Conservation (phyloP, 2,329 filamentous ascomycete species). For the Venturia asperata region DNA sequence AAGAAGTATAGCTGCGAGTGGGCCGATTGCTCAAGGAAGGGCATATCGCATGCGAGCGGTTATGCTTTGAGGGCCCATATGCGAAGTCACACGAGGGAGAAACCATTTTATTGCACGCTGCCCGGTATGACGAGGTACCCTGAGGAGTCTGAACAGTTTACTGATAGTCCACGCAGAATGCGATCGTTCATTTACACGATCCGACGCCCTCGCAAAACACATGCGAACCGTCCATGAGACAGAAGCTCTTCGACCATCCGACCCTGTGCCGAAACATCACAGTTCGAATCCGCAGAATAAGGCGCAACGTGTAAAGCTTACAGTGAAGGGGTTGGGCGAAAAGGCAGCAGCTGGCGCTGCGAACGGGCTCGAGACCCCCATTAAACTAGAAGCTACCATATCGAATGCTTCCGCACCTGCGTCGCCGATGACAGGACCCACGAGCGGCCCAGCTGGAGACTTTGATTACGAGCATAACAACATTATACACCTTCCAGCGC, state of each 20-base stretch:
- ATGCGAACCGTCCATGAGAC: slow-evolving; percentile 99
- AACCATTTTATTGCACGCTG: slow-evolving; percentile 93
- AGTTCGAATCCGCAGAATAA: slow-evolving; percentile 40
- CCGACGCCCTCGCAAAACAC: slow-evolving; percentile 92
- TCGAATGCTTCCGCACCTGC: slow-evolving; percentile 19
- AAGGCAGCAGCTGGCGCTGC: slow-evolving; percentile 30
- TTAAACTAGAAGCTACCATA: slow-evolving; percentile 15
- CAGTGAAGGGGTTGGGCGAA: slow-evolving; percentile 32
- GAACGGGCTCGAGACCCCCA: slow-evolving; percentile 24
- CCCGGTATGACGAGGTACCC: slow-evolving; percentile 56
- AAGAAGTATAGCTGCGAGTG: slow-evolving; percentile 99
- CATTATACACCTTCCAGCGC: slow-evolving; percentile 50
- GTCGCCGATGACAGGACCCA: slow-evolving; percentile 3
- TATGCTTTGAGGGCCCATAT: slow-evolving; percentile 96
- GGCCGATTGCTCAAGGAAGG: slow-evolving; percentile 81
- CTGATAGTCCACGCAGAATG: slow-evolving; percentile 58
- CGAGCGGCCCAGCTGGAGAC: slow-evolving; percentile 22
- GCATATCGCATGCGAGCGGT: slow-evolving; percentile 84
- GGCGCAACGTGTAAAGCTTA: slow-evolving; percentile 39
- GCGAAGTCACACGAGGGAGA: slow-evolving; percentile 95
- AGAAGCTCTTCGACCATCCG: slow-evolving; percentile 72
- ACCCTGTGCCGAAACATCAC: slow-evolving; percentile 63
- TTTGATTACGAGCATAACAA: slow-evolving; percentile 47
- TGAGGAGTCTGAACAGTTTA: slow-evolving; percentile 10
- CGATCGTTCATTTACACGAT: slow-evolving; percentile 91